A percentile compares a stretch with the other conserved stretches of the same genome.
phyloP scores from a whole-genome alignment of 2,329 filamentous ascomycete genomes.

The Ambrosiella cleistominuta region DNA sequence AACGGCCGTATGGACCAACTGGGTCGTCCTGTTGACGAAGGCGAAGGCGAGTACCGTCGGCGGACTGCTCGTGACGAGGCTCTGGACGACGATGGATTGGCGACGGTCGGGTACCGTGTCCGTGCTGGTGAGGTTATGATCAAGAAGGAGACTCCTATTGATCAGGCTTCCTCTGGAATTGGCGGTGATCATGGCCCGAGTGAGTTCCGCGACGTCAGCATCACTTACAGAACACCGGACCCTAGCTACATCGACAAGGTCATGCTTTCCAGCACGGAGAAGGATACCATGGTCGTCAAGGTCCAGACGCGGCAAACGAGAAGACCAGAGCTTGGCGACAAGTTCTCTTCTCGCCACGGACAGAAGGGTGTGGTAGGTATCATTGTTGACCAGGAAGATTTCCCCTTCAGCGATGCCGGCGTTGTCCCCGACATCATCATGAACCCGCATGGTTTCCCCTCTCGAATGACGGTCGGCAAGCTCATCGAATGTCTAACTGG shows the following conservation, averaged over 20 bases:
- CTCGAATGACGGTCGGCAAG: conserved; percentile 98
- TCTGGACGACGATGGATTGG: conserved; percentile 74
- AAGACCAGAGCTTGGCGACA: conserved; percentile 87
- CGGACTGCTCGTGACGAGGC: conserved; percentile 51
- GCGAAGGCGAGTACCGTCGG: conserved; percentile 42
- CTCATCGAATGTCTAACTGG: conserved; percentile 88
- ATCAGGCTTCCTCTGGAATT: conserved; percentile 55
- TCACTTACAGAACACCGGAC: conserved; percentile 70
- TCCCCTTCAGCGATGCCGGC: conserved; percentile 85
- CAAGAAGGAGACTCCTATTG: conserved; percentile 72
- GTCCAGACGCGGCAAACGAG: conserved; percentile 92
- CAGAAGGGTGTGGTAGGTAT: conserved; percentile 97
- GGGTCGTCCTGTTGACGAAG: conserved; percentile 35
- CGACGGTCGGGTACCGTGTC: conserved; percentile 67
- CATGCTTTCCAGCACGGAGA: conserved; percentile 77
- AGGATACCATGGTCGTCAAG: conserved; percentile 75
- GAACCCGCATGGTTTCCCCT: conserved; percentile 99
- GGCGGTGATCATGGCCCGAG: conserved; percentile 47
- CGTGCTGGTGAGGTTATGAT: conserved; percentile 70
- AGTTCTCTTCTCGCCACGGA: conserved; percentile 95
- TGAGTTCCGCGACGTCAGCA: conserved; percentile 48
- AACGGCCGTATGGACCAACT: conserved; percentile 58
- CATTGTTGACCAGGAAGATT: conserved; percentile 88
- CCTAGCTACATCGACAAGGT: conserved; percentile 90
- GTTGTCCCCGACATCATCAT: conserved; percentile 98